A percentile compares a stretch with the other conserved stretches of the same genome.
Evolutionary conservation across 2,329 filamentous ascomycete species (phyloP).

Genomic region (Hirsutella thompsonii): DNA sequence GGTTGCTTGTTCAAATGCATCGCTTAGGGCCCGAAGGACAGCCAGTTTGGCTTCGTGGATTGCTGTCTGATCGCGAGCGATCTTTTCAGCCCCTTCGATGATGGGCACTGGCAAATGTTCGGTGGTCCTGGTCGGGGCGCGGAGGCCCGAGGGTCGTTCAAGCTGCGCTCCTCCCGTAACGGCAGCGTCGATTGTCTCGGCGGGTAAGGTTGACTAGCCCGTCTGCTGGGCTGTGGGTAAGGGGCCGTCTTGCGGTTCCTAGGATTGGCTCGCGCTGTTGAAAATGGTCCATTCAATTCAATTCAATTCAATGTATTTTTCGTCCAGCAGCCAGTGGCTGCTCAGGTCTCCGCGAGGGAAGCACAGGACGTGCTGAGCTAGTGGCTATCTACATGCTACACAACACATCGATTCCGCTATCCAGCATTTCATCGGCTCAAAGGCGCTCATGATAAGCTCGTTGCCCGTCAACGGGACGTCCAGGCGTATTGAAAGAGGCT

Average conservation of each 20-base stretch:
- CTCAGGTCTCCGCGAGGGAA: too few relatives aligned
- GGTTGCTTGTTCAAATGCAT: neutral
- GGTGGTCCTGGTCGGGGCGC: neutral
- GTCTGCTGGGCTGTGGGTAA: neutral
- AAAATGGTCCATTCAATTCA: too few relatives aligned
- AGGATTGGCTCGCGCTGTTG: too few relatives aligned
- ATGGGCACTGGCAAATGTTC: neutral
- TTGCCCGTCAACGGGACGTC: neutral
- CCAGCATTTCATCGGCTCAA: too few relatives aligned
- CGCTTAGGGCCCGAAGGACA: neutral
- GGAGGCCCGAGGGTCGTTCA: neutral
- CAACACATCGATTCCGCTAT: too few relatives aligned
- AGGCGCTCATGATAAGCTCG: neutral
- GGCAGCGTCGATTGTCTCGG: neutral
- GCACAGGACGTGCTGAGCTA: too few relatives aligned
- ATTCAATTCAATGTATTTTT: too few relatives aligned
- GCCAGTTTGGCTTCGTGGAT: neutral
- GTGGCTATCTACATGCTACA: too few relatives aligned
- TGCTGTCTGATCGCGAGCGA: neutral
- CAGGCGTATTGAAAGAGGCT: neutral
- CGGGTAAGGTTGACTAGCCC: neutral
- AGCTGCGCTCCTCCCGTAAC: neutral
- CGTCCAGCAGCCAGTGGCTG: too few relatives aligned
- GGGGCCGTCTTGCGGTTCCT: too few relatives aligned
- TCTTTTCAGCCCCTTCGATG: neutral